Base-by-base conservation (phyloP, 108 stramenopile genomes). In the Mayamaea pseudoterrestris region DNA sequence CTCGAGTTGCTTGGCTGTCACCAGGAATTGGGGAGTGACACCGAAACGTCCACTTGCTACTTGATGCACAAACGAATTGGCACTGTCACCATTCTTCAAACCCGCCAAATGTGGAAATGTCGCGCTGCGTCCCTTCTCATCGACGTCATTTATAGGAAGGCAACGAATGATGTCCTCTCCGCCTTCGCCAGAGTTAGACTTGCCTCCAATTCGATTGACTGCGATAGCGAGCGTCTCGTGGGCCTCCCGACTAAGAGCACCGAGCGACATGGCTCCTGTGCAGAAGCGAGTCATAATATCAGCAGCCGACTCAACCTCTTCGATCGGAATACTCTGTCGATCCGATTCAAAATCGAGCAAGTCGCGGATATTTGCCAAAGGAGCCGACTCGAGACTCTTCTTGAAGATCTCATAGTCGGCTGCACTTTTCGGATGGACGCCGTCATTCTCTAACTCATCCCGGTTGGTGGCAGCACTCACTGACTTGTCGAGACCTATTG, bases 171-270 rank as follows among this genome's bases (percentile, higher is more conserved):
- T 58, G 53, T 95, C 91, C 58, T 95, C 94, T 20, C 94, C 94
- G 36, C 94, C 94, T 52, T 95, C 94, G 28, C 94, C 94, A 50
- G 89, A 89, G 71, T 95, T 95, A 17, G 82, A 85, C 60, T 91
- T 90, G 39, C 86, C 89, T 40, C 94, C 94, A 50, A 95, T 70
- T 42, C 82, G 67, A 64, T 95, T 95, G 35, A 93, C 83, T 29
- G 94, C 94, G 63, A 95, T 85, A 17, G 91, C 94, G 26, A 95
- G 78, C 3, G 89, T 85, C 67, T 95, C 94, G 61, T 95, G 94
- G 21, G 90, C 84, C 64, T 95, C 93, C 13, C 84, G 83, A 35
- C 80, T 83, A 28, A 95, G 73, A 27, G 90, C 89, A 21, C 94
- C 94, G 35, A 92, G 86, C 13, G 86, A 89, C 94, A 95, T 93